A percentile compares a stretch with the other conserved stretches of the same genome.
Conservation (phyloP, 192 early-diverging fungal genomes). For the Backusella westeae region DNA sequence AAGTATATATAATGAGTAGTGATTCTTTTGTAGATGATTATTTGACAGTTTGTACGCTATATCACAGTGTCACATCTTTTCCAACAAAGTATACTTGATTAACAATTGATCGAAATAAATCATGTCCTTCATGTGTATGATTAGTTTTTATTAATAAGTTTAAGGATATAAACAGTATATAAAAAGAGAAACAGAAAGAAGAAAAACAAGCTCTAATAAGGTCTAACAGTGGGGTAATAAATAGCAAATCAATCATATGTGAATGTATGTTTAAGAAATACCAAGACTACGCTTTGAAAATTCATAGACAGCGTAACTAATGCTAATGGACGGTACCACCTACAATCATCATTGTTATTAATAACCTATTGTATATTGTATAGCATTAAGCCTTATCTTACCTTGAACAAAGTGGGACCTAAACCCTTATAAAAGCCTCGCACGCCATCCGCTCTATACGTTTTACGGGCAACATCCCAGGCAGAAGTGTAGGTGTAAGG, state of each 20-base stretch:
- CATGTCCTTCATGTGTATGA: not conserved
- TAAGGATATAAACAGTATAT: not conserved
- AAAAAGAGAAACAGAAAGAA: not conserved
- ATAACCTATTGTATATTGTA: not conserved
- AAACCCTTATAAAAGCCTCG: conserved; percentile 75
- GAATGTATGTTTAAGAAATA: conserved; percentile 36
- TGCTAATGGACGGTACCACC: conserved; percentile 70
- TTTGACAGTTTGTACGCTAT: too few species aligned
- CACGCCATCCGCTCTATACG: conserved; percentile 56
- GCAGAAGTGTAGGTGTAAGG: conserved; percentile 62
- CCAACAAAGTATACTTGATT: too few species aligned
- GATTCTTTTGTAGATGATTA: too few species aligned
- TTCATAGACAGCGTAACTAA: conserved; percentile 74
- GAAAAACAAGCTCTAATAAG: not conserved
- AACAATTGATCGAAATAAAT: not conserved
- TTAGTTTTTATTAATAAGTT: not conserved
- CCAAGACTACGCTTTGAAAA: conserved; percentile 45
- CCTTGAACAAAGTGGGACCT: conserved; percentile 69
- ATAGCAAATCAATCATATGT: not conserved
- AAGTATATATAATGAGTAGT: too few species aligned
- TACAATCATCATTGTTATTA: conserved; percentile 3
- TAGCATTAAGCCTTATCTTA: conserved; percentile 9
- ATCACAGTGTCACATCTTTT: too few species aligned
- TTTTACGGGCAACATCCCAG: conserved; percentile 61
- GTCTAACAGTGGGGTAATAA: not conserved